A percentile compares a stretch with the other conserved stretches of the same genome.
Conservation (phyloP, 2,329 filamentous ascomycete genomes). For the Exophiala lecanii-corni region DNA sequence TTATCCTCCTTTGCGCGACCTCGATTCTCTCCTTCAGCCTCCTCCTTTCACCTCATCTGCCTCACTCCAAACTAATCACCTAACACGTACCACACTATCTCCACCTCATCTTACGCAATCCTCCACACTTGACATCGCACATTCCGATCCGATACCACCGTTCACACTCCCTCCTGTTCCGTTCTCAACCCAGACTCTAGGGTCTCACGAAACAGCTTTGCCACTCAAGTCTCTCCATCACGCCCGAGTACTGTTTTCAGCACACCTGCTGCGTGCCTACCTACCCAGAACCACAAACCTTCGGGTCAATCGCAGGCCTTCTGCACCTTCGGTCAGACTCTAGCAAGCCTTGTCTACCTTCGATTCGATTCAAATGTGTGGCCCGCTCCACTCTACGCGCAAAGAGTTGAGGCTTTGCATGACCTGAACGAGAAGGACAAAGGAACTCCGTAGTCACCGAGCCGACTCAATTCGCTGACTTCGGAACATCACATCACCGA, state of each 20-base stretch:
- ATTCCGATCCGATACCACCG: slow-evolving; percentile 16
- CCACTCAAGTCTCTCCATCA: slow-evolving; percentile 3
- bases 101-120: slow-evolving; percentile 2
- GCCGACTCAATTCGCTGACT: neutral
- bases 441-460: slow-evolving; percentile 16
- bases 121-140: slow-evolving; percentile 19
- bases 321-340: too few species aligned
- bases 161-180: too few species aligned
- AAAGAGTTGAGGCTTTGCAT: slow-evolving; percentile 22
- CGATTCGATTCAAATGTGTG: slow-evolving; percentile 17
- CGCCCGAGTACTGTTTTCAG: neutral
- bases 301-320: too few species aligned
- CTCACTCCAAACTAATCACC: too few species aligned
- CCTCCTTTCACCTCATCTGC: neutral
- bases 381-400: slow-evolving; percentile 18
- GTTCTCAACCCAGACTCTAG: too few species aligned
- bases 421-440: slow-evolving; percentile 12
- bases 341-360: too few species aligned
- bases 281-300: too few species aligned
- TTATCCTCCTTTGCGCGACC: neutral
- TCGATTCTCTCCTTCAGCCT: neutral
- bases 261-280: too few species aligned
- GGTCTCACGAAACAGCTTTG: too few species aligned
- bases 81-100: neutral
- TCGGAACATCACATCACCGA: neutral